Percentiles rank a stretch among this genome's conserved stretches.
Conservation (phyloP, 176 grass and related monocot species). For the Carex cristatella region DNA sequence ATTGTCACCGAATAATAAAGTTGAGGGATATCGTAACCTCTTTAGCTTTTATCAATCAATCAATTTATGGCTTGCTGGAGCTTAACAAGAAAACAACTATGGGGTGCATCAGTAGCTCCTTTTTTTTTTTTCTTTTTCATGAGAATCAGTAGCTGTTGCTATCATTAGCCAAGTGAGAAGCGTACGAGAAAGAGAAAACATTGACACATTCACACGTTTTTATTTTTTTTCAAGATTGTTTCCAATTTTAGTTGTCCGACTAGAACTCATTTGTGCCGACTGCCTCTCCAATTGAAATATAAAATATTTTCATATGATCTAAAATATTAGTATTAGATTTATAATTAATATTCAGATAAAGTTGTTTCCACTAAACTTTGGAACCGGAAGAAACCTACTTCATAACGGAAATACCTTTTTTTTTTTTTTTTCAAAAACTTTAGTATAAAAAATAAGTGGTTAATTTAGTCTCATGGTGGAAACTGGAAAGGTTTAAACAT, state of each 20-base stretch:
- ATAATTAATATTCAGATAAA: no score
- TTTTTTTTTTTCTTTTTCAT: no score
- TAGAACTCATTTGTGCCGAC: background rate
- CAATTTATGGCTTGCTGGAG: background rate
- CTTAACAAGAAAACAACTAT: background rate
- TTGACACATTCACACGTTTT: background rate
- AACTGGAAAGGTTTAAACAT: no score
- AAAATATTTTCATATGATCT: no score
- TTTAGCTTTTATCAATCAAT: background rate
- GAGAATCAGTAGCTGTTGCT: background rate
- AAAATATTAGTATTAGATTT: no score
- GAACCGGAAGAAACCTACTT: no score
- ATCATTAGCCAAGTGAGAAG: background rate
- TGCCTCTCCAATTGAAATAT: no score
- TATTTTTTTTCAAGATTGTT: background rate
- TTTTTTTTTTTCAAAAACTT: no score
- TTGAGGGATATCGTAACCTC: background rate
- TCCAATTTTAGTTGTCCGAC: background rate
- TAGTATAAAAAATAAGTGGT: no score
- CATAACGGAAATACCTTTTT: no score
- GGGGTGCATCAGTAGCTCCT: background rate
- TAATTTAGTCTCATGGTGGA: no score
- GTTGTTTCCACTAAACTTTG: no score
- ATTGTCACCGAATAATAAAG: background rate
- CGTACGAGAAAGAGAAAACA: background rate